These are phyloP conservation scores for Globisporangium radiosum DNA, from an alignment of 352 stramenopile genomes.

Conservation along the genomic window DNA sequence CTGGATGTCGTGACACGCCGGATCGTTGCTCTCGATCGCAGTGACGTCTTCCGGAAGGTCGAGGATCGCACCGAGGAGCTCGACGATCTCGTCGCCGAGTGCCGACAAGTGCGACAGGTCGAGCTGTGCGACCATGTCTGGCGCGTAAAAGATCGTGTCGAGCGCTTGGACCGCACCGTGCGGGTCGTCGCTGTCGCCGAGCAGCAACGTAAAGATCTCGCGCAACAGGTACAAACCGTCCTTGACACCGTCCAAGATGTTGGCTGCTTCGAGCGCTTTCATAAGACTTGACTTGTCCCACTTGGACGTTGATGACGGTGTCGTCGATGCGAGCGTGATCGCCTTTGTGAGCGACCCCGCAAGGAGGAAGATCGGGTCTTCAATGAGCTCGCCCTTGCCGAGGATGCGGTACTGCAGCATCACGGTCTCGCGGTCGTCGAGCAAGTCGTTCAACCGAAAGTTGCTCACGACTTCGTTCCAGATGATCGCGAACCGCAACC, in stretches of 20 bases:
- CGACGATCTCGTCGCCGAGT: constrained; percentile 60
- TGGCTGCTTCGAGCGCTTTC: constrained; percentile 54
- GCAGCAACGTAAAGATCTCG: constrained; percentile 64
- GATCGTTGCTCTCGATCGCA: constrained; percentile 31
- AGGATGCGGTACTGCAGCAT: constrained; percentile 82
- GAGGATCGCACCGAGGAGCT: constrained; percentile 66
- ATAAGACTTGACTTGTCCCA: constrained; percentile 42
- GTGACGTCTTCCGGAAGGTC: constrained; percentile 75
- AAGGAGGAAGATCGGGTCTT: constrained; percentile 79
- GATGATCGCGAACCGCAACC: constrained; percentile 76
- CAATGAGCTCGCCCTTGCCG: constrained; percentile 53
- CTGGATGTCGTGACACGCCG: constrained; percentile 32
- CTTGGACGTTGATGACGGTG: constrained; percentile 24
- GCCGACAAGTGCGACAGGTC: constrained; percentile 54
- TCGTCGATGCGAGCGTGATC: constrained; percentile 48
- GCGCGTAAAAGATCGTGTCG: constrained; percentile 51
- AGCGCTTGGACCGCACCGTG: constrained; percentile 46
- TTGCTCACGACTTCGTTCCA: constrained; percentile 87
- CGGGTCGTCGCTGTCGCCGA: constrained; percentile 43
- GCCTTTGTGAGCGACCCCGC: constrained; percentile 67
- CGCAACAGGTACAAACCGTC: constrained; percentile 51
- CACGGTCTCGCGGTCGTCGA: constrained; percentile 79
- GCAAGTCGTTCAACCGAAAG: constrained; percentile 77
- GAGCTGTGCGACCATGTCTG: constrained; percentile 48
- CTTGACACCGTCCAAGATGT: constrained; percentile 51